Percentiles rank a stretch among this genome's conserved stretches.
phyloP scores from a whole-genome alignment of 2,329 filamentous ascomycete genomes.

The Aurifilum marmelostoma region DNA sequence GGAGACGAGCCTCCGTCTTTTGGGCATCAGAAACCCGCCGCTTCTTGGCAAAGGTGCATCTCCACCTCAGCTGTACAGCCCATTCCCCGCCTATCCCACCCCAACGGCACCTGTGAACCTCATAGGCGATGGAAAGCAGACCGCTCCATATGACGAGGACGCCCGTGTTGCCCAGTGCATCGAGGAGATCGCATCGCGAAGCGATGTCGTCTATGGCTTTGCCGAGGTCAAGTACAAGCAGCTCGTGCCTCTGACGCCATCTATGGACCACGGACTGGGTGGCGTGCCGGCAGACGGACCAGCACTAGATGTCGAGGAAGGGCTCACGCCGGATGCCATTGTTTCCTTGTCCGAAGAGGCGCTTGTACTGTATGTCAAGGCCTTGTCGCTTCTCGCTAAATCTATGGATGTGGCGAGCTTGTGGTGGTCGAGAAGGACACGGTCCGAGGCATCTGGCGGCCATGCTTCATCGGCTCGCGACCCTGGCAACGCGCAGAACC shows the following conservation, averaged over 20 bases:
- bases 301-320: slow-evolving; percentile 71
- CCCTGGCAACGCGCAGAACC: slow-evolving; percentile 50
- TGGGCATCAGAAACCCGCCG: slow-evolving; percentile 71
- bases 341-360: slow-evolving; percentile 92
- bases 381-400: slow-evolving; percentile 84
- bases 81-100: slow-evolving; percentile 83
- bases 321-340: slow-evolving; percentile 82
- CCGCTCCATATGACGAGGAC: slow-evolving; percentile 74
- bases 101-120: slow-evolving; percentile 64
- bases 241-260: slow-evolving; percentile 85
- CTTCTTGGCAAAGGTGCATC: slow-evolving; percentile 68
- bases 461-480: slow-evolving; percentile 44
- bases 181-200: slow-evolving; percentile 89
- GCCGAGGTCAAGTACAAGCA: slow-evolving; percentile 99
- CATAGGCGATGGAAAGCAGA: slow-evolving; percentile 67
- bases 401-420: slow-evolving; percentile 93
- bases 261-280: slow-evolving; percentile 70
- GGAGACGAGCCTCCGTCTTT: slow-evolving; percentile 78
- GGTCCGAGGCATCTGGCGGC: slow-evolving; percentile 51
- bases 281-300: slow-evolving; percentile 60
- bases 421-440: slow-evolving; percentile 85
- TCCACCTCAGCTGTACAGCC: slow-evolving; percentile 74
- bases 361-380: slow-evolving; percentile 93
- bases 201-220: slow-evolving; percentile 96
- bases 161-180: slow-evolving; percentile 76